Conservation (phyloP, 768 basidiomycete genomes). For the Tubosaeta sp. region DNA sequence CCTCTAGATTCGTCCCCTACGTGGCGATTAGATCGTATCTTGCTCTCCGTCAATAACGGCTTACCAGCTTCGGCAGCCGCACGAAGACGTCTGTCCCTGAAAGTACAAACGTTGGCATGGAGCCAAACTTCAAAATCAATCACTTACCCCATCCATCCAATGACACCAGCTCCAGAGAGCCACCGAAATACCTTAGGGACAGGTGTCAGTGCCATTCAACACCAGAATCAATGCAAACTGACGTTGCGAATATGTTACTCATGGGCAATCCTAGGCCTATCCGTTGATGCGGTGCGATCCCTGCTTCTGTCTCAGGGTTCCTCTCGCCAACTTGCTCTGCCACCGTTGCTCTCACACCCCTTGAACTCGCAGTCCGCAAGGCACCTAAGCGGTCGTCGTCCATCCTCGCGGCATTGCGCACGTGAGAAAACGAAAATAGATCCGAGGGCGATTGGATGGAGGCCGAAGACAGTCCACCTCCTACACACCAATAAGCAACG, state of each 20-base stretch:
- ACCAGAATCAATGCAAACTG: conserved; percentile 19
- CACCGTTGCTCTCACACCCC: conserved; percentile 73
- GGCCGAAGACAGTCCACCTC: conserved; percentile 61
- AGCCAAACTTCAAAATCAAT: neutral
- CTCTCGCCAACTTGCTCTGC: conserved; percentile 63
- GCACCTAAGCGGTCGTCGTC: conserved; percentile 64
- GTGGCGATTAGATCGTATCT: neutral
- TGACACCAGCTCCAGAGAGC: conserved; percentile 72
- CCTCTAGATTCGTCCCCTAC: conserved; percentile 82
- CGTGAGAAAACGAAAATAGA: conserved; percentile 86
- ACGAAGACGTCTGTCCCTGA: conserved; percentile 81
- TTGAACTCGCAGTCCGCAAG: conserved; percentile 55
- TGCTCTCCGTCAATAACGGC: conserved; percentile 15
- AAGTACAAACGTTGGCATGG: conserved; percentile 1
- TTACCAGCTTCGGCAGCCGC: conserved; percentile 73
- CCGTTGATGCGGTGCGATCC: conserved; percentile 51
- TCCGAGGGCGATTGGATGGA: conserved; percentile 64
- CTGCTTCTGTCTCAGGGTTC: conserved; percentile 41
- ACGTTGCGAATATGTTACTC: conserved; percentile 87
- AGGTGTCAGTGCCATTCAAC: neutral
- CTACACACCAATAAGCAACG: conserved; percentile 34
- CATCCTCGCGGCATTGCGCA: conserved; percentile 69
- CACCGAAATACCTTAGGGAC: conserved; percentile 68
- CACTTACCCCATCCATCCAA: conserved; percentile 79
- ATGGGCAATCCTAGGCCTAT: conserved; percentile 85